Evolutionary conservation across 345 rosid genomes (phyloP).

Genomic region (Toxicodendron radicans): DNA sequence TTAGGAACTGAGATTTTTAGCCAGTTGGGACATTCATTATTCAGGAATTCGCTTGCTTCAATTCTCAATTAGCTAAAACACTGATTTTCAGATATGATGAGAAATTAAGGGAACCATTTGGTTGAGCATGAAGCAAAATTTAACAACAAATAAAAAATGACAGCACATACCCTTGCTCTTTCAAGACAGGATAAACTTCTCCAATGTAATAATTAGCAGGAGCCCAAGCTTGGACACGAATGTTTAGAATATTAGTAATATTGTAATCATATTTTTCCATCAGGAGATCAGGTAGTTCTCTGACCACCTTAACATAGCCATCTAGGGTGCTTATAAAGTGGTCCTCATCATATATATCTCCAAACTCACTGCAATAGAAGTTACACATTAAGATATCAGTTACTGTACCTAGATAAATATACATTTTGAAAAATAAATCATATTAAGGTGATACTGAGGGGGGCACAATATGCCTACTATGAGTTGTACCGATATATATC

Average conservation of each 20-base stretch:
- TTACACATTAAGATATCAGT: constrained; percentile 6
- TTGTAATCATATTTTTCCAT: constrained; percentile 60
- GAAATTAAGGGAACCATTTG: background rate
- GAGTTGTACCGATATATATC: background rate
- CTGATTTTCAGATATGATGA: constrained; percentile 6
- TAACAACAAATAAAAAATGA: background rate
- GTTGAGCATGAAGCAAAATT: background rate
- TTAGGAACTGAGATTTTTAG: constrained; percentile 11
- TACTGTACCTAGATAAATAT: background rate
- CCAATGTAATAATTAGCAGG: constrained; percentile 56
- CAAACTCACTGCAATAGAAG: constrained; percentile 61
- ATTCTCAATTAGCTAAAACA: background rate
- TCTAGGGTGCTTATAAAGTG: constrained; percentile 70
- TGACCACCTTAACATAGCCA: constrained; percentile 70
- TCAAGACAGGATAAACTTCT: constrained; percentile 67
- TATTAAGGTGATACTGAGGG: background rate
- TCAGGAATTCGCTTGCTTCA: background rate
- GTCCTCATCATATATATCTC: constrained; percentile 81
- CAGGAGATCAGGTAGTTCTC: constrained; percentile 64
- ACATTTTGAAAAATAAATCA: constrained; percentile 5
- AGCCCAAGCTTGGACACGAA: constrained; percentile 86
- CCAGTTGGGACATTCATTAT: background rate
- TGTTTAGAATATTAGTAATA: constrained; percentile 54
- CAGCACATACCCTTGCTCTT: constrained; percentile 63
- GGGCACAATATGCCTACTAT: background rate